phyloP scores from a whole-genome alignment of 2,329 filamentous ascomycete species.

The Epichloe scottii region DNA sequence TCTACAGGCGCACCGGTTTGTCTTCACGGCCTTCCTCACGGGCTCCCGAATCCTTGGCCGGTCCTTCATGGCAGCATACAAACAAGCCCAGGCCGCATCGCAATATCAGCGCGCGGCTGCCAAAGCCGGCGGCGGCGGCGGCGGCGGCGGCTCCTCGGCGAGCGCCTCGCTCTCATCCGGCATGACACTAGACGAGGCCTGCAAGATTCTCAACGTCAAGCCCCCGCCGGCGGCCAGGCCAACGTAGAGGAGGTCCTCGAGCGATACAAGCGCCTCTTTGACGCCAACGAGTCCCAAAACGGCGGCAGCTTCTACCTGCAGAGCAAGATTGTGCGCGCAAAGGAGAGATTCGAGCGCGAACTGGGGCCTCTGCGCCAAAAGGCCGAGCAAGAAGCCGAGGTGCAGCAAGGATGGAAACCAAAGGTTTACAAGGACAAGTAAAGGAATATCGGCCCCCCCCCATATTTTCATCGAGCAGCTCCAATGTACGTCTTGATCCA shows the following conservation, averaged over 20 bases:
- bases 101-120: conserved; percentile 65
- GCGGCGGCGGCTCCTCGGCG: conserved; percentile 38
- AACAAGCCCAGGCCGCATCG: conserved; percentile 80
- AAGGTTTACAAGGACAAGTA: conserved; percentile 86
- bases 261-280: conserved; percentile 89
- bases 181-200: conserved; percentile 90
- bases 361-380: conserved; percentile 59
- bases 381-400: conserved; percentile 61
- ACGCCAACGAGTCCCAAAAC: conserved; percentile 87
- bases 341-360: conserved; percentile 86
- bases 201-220: conserved; percentile 92
- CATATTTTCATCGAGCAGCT: not conserved
- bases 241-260: conserved; percentile 70
- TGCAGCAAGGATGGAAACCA: conserved; percentile 81
- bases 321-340: conserved; percentile 85
- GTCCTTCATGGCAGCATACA: conserved; percentile 88
- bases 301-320: conserved; percentile 97
- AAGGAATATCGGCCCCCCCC: not conserved
- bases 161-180: conserved; percentile 50
- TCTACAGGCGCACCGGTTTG: conserved; percentile 71
- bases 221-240: conserved; percentile 62
- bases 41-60: conserved; percentile 86
- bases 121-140: conserved; percentile 45
- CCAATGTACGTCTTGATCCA: not conserved
- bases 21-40: conserved; percentile 85